A percentile compares a stretch with the other conserved stretches of the same genome.
phyloP scores from a whole-genome alignment of 2,329 filamentous ascomycete species.

The Arthrobotrys megalospora region DNA sequence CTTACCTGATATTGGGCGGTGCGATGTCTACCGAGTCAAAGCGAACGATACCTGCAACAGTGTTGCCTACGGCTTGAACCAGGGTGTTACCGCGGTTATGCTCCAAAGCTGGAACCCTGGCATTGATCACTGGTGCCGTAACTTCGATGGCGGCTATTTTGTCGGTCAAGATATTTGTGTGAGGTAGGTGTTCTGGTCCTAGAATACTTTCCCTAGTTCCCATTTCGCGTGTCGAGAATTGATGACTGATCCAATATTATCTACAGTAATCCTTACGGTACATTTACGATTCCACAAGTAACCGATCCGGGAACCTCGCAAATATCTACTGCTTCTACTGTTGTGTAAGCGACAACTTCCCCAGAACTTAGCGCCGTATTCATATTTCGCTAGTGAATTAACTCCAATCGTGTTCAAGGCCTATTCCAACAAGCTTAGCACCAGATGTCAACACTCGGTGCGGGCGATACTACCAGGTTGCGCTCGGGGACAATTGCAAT shows the following conservation, averaged over 20 bases:
- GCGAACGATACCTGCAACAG: slow-evolving; percentile 62
- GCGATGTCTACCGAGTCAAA: slow-evolving; percentile 61
- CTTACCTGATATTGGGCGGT: slow-evolving; percentile 59
- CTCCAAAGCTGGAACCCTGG: slow-evolving; percentile 64
- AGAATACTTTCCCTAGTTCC: slow-evolving; percentile 3
- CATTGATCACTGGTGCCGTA: slow-evolving; percentile 62
- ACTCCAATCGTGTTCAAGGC: slow-evolving; percentile 39
- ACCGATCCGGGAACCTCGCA: slow-evolving; percentile 41
- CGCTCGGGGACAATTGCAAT: slow-evolving; percentile 67
- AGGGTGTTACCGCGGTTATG: slow-evolving; percentile 61
- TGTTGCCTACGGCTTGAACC: slow-evolving; percentile 57
- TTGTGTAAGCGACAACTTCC: slow-evolving; percentile 25
- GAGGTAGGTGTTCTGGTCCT: slow-evolving; percentile 20
- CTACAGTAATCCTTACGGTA: slow-evolving; percentile 42
- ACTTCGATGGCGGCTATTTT: slow-evolving; percentile 60
- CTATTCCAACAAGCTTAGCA: slow-evolving; percentile 64
- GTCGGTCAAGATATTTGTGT: slow-evolving; percentile 63
- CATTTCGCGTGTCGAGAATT: slow-evolving; percentile 3
- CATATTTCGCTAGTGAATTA: slow-evolving; percentile 20
- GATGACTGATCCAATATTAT: slow-evolving; percentile 11
- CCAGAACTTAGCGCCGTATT: slow-evolving; percentile 3
- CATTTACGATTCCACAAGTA: slow-evolving; percentile 41
- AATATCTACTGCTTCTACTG: slow-evolving; percentile 53
- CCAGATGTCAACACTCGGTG: slow-evolving; percentile 63
- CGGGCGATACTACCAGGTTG: slow-evolving; percentile 65